Evolutionary conservation across 345 rosid species (phyloP).

Genomic region (Melaleuca alternifolia): DNA sequence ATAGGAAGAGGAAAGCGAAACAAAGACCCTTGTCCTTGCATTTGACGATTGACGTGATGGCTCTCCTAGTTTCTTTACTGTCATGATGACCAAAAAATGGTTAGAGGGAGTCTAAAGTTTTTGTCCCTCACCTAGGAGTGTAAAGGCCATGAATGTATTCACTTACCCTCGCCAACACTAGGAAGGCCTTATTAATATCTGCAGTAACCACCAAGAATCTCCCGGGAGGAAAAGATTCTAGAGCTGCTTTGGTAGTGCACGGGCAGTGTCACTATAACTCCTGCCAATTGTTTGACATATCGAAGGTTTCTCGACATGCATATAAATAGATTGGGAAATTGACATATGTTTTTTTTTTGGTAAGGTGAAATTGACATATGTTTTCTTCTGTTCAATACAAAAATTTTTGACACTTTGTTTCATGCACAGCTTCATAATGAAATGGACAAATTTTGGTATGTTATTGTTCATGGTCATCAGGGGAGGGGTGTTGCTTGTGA

Average conservation of each 20-base stretch:
- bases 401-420: neutral
- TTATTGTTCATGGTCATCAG: neutral
- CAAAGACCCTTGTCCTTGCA: neutral
- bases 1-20: neutral
- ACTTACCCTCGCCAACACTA: neutral
- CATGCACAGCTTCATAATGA: neutral
- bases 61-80: neutral
- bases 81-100: neutral
- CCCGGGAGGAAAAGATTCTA: neutral
- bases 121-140: neutral
- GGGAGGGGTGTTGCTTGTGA: neutral
- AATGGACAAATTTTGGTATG: neutral
- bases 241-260: neutral
- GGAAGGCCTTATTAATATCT: neutral
- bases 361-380: too few species aligned
- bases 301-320: neutral
- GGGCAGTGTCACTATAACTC: neutral
- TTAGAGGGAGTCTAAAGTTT: neutral
- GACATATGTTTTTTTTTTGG: neutral
- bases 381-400: neutral
- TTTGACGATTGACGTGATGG: neutral
- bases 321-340: neutral
- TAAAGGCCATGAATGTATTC: neutral
- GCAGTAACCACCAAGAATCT: neutral
- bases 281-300: neutral